These are phyloP conservation scores for Aspergillus sclerotioniger DNA, from an alignment of 495 filamentous ascomycete genomes.

Conservation along the genomic window DNA sequence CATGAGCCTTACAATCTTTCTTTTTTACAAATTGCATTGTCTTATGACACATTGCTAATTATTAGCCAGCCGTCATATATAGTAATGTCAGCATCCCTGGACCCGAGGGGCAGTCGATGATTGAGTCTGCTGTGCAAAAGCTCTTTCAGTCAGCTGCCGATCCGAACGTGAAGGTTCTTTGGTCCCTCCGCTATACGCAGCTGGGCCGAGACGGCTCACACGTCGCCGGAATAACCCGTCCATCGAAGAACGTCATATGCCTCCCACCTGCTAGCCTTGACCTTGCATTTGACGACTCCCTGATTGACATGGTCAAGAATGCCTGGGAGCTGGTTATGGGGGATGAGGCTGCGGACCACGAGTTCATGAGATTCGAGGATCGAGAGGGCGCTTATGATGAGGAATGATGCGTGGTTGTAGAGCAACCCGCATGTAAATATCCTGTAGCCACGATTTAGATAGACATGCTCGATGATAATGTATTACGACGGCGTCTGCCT, in stretches of 20 bases:
- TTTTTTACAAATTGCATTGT: conserved; percentile 15
- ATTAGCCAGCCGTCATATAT: conserved; percentile 66
- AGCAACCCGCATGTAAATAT: not conserved
- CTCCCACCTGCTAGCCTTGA: conserved; percentile 58
- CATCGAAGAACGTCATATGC: conserved; percentile 28
- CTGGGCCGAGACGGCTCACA: conserved; percentile 23
- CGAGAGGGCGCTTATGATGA: conserved; percentile 38
- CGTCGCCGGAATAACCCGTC: conserved; percentile 20
- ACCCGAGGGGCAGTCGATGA: conserved; percentile 33
- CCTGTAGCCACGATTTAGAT: not conserved
- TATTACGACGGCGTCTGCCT: not conserved
- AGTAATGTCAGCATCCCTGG: conserved; percentile 46
- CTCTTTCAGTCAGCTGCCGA: conserved; percentile 47
- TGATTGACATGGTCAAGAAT: conserved; percentile 57
- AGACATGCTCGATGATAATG: not conserved
- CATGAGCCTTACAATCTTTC: conserved; percentile 31
- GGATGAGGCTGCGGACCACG: conserved; percentile 40
- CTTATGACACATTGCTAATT: conserved; percentile 44
- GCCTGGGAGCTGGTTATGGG: conserved; percentile 64
- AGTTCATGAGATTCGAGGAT: conserved; percentile 63
- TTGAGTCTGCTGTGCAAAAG: conserved; percentile 54
- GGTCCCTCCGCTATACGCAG: conserved; percentile 64
- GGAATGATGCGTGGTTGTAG: conserved; percentile 12
- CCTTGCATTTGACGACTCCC: conserved; percentile 67
- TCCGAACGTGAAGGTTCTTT: conserved; percentile 47